Percentiles rank a stretch among this genome's conserved stretches.
Conservation (phyloP, 2,329 filamentous ascomycete species). For the Penicillium brevicompactum region DNA sequence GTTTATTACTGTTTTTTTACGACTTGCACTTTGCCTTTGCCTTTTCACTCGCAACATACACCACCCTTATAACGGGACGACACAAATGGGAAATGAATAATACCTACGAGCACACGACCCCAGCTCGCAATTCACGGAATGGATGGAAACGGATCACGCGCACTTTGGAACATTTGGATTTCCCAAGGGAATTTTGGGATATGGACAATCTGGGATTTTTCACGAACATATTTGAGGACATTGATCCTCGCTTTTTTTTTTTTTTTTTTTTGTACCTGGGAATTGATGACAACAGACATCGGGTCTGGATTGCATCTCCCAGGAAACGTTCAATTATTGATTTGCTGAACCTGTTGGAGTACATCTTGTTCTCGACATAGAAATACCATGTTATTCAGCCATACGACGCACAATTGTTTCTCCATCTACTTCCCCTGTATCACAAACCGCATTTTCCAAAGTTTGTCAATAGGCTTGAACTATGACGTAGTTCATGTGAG, state of each 20-base stretch:
- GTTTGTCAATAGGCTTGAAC: too few species aligned
- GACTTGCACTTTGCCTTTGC: constrained; percentile 3
- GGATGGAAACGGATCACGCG: constrained; percentile 20
- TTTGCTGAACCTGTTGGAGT: background rate
- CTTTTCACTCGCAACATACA: constrained; percentile 11
- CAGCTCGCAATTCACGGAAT: constrained; percentile 15
- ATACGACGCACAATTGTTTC: background rate
- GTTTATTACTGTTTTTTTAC: constrained; percentile 14
- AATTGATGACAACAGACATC: background rate
- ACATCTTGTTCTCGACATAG: background rate
- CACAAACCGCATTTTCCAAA: background rate
- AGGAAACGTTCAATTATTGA: background rate
- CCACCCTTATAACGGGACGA: constrained; percentile 22
- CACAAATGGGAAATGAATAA: constrained; percentile 30
- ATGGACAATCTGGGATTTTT: constrained; percentile 17
- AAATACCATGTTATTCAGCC: background rate
- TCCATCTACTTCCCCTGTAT: background rate
- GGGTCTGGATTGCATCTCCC: background rate
- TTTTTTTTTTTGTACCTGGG: background rate
- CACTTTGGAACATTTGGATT: constrained; percentile 16
- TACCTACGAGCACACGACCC: constrained; percentile 19
- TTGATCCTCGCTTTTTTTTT: constrained; percentile 11
- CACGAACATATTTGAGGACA: constrained; percentile 22
- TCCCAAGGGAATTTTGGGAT: constrained; percentile 2
- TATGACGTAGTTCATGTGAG: too few species aligned